Conservation (phyloP, 257 asterid species). For the Nicotiana tomentosiformis region DNA sequence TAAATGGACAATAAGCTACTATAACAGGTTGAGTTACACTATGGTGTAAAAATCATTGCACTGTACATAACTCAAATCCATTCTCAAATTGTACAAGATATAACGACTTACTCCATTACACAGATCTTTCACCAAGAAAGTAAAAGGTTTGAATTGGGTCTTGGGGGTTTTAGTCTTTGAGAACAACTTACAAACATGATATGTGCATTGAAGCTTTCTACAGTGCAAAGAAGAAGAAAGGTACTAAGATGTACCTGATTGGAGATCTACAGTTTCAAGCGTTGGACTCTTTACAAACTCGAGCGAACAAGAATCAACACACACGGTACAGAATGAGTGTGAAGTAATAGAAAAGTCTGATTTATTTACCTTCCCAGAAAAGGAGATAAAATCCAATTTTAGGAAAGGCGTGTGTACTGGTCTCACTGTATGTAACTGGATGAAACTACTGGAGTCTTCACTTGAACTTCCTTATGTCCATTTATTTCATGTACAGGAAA, state of each 20-base stretch:
- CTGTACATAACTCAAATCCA: too few species aligned
- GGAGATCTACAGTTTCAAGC: neutral
- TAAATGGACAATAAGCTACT: too few species aligned
- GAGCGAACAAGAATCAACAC: neutral
- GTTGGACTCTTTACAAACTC: neutral
- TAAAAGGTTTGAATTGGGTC: neutral
- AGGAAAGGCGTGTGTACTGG: constrained; percentile 1
- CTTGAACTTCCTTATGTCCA: neutral
- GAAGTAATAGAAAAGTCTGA: neutral
- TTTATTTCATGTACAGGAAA: neutral
- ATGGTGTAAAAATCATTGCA: too few species aligned
- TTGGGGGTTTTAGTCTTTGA: neutral
- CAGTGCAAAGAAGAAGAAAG: neutral
- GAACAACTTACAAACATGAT: neutral
- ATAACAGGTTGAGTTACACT: too few species aligned
- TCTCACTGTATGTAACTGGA: too few species aligned
- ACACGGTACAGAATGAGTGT: neutral
- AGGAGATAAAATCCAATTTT: neutral
- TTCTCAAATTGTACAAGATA: neutral
- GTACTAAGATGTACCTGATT: neutral
- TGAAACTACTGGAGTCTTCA: too few species aligned
- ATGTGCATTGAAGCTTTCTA: neutral
- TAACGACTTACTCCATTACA: neutral
- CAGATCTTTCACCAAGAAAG: neutral
- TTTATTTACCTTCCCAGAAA: neutral